Conservation (phyloP, 208 protist genomes). For the Leishmania major region DNA sequence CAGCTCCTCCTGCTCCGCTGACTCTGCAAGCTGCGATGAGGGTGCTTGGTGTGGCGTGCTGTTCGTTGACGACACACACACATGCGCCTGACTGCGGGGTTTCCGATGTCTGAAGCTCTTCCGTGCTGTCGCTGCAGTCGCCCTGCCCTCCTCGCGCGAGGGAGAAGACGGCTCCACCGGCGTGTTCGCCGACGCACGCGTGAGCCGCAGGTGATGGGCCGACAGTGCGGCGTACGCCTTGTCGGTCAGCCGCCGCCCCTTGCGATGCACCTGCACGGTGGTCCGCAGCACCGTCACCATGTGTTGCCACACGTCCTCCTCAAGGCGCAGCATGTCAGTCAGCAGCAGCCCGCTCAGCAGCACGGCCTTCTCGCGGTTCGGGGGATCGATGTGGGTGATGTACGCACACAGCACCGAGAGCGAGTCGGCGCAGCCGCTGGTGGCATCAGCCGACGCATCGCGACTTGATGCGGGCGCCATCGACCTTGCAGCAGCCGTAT, state of each 20-base stretch:
- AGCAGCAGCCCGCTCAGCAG: slow-evolving; percentile 27
- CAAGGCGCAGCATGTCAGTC: slow-evolving; percentile 26
- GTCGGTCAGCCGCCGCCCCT: slow-evolving; percentile 23
- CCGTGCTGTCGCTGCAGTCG: neutral
- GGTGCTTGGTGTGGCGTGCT: neutral
- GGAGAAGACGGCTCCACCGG: neutral
- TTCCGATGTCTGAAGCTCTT: neutral
- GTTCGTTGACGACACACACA: neutral
- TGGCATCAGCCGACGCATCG: neutral
- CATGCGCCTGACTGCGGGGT: neutral
- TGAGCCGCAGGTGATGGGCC: slow-evolving; percentile 10
- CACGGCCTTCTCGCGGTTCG: slow-evolving; percentile 20
- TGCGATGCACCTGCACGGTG: slow-evolving; percentile 21
- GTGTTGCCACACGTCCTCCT: slow-evolving; percentile 32
- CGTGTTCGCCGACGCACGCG: slow-evolving; percentile 1
- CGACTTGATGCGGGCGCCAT: neutral
- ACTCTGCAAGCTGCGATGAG: neutral
- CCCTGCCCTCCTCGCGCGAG: neutral
- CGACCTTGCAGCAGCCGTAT: neutral
- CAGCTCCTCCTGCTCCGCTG: neutral
- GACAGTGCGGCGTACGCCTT: slow-evolving; percentile 16
- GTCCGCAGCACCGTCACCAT: slow-evolving; percentile 33
- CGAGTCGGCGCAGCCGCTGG: neutral
- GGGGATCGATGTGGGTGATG: slow-evolving; percentile 23
- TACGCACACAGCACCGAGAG: slow-evolving; percentile 28